Evolutionary conservation across 2,329 filamentous ascomycete genomes (phyloP).

Genomic region (Zalaria sp.): DNA sequence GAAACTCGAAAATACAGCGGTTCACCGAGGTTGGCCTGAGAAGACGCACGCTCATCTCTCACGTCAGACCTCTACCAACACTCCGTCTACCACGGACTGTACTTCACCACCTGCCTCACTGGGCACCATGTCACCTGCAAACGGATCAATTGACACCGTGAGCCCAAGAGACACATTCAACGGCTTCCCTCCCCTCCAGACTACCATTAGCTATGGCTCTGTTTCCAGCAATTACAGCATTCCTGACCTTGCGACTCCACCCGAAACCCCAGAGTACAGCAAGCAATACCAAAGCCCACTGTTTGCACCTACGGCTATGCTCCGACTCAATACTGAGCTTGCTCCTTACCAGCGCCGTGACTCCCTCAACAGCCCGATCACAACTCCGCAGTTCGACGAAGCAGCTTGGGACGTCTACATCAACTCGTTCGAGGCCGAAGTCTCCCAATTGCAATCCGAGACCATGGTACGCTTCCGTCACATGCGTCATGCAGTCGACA

Average conservation of each 20-base stretch:
- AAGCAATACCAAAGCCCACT: background rate
- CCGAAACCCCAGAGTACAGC: background rate
- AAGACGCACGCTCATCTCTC: constrained; percentile 5
- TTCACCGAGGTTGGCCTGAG: constrained; percentile 17
- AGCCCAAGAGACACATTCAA: too few species aligned
- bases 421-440: constrained; percentile 15
- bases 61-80: background rate
- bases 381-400: constrained; percentile 11
- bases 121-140: background rate
- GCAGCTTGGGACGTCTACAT: constrained; percentile 17
- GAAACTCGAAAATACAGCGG: constrained; percentile 17
- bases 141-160: too few species aligned
- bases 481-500: constrained; percentile 13
- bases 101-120: background rate
- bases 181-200: background rate
- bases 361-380: background rate
- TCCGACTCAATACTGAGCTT: background rate
- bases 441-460: constrained; percentile 22
- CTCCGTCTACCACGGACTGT: background rate
- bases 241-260: background rate
- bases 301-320: background rate
- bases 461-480: constrained; percentile 30
- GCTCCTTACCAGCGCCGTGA: background rate
- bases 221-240: background rate
- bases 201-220: background rate